Conservation (phyloP, 176 grass and related monocot species). For the Avena atlantica region DNA sequence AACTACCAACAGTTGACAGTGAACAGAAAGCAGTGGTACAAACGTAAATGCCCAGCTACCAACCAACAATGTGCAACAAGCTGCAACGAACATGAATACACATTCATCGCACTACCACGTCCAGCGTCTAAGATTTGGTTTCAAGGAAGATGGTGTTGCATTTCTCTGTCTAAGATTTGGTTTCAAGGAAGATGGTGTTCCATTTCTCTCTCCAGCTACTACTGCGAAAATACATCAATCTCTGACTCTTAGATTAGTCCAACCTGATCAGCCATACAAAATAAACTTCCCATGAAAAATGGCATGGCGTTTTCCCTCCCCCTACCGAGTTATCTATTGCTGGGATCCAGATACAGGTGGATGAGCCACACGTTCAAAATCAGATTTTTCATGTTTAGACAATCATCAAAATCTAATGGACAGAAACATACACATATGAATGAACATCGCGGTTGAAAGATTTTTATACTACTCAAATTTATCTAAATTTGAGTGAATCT, state of each 20-base stretch:
- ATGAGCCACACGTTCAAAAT: not conserved
- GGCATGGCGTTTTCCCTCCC: conserved; percentile 5
- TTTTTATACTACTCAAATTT: not conserved
- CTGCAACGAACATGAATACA: conserved; percentile 35
- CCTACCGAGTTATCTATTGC: conserved; percentile 13
- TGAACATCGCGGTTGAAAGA: not conserved
- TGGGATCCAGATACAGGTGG: conserved; percentile 60
- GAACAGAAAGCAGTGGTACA: not conserved
- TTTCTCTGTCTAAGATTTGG: not conserved
- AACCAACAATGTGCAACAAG: conserved; percentile 4
- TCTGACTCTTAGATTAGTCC: not conserved
- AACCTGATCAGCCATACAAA: conserved; percentile 12
- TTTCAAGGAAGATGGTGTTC: not conserved
- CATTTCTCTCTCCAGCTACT: conserved; percentile 32
- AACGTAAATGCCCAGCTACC: not conserved
- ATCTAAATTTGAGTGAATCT: too few relatives aligned
- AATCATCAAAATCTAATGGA: not conserved
- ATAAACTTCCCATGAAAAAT: conserved; percentile 27
- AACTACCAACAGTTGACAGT: conserved; percentile 13
- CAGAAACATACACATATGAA: not conserved
- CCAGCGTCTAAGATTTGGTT: conserved; percentile 3
- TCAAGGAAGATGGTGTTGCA: not conserved
- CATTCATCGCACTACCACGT: conserved; percentile 28
- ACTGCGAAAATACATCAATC: conserved; percentile 41
- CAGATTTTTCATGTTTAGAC: not conserved